Base-by-base conservation (phyloP, 352 stramenopile genomes). In the Blastocystis sp. region DNA sequence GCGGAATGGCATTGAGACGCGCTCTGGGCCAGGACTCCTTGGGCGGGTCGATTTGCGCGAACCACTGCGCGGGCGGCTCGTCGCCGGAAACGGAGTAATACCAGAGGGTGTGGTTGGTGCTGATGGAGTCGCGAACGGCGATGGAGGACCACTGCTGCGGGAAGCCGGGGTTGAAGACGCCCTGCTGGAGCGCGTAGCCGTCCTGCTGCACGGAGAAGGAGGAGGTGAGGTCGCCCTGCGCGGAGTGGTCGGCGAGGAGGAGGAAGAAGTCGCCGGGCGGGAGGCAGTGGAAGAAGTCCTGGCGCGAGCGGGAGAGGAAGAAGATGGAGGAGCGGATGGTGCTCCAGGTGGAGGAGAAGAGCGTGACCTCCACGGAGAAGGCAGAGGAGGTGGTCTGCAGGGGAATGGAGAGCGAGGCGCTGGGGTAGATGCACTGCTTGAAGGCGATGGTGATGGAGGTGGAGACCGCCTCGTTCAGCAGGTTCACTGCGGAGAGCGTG, bases 301-400 rank as follows among this genome's bases (percentile, higher is more conserved):
- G 45, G 45, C 14, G 3, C n/a, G 17, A 41, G 38, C 38, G 5
- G 48, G 64, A 52, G 17, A 74, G 17, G 28, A 34, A 52, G 34
- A 45, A 38, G 0, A 41, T 23, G 40, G 64, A 74, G 28, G 34
- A 74, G 28, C 71, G 53, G 11, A 81, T 10, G 17, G 48, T 10
- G n/a, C 28, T 41, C 71, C 71, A 81, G 19, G 45, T 38, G 0
- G 71, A 65, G 52, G 41, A 43, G 43, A 81, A 81, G 28, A 81
- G 11, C 21, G 38, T 7, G n/a, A 81, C 43, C 2, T 66, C 45
- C 3, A 64, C 17, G 28, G 1, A n/a, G 5, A 81, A 19, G 2
- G n/a, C 10, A 2, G 53, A 64, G 14, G 28, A 62, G 5, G 14
- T 11, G 43, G 23, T 38, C 2, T 41, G 21, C 10, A 81, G 41